These are phyloP conservation scores for Prunus persica DNA, from an alignment of 306 rosid species.

Conservation along the genomic window Prunus_persica_NCBIv2 NC_034009.1:23848001-23848500, in stretches of 20 bases:
- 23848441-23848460: not conserved
- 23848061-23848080: too few relatives aligned
- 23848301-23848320: not conserved
- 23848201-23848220: not conserved
- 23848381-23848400: not conserved
- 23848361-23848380: not conserved
- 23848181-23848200: not conserved
- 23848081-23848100: too few relatives aligned
- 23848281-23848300: not conserved
- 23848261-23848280: not conserved
- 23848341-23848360: not conserved
- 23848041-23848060: too few relatives aligned
- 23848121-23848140: too few relatives aligned
- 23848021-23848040: too few relatives aligned
- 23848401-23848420: not conserved
- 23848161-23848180: too few relatives aligned
- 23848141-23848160: too few relatives aligned
- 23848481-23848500: constrained; percentile 9
- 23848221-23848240: constrained; percentile 3
- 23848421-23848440: not conserved
- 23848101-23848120: too few relatives aligned
- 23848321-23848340: not conserved
- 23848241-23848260: not conserved
- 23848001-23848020: too few relatives aligned
- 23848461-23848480: constrained; percentile 4